phyloP scores from a whole-genome alignment of 140 eudicot genomes.

The Anethum foeniculum region DNA sequence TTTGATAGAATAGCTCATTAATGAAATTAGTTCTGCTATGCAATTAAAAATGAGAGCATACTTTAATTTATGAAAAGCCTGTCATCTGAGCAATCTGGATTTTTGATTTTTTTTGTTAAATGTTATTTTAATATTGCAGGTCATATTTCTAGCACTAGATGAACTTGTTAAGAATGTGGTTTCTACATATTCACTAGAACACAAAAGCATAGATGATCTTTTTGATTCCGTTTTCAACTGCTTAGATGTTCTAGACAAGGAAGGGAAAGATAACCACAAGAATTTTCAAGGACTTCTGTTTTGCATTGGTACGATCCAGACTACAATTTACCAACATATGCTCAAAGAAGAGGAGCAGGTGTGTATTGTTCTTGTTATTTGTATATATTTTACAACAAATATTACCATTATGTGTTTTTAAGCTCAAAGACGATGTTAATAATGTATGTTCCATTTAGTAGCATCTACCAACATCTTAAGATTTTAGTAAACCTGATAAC shows the following conservation, averaged over 20 bases:
- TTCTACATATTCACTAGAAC: constrained; percentile 69
- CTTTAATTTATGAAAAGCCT: not conserved
- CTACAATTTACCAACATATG: constrained; percentile 74
- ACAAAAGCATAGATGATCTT: constrained; percentile 48
- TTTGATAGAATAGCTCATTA: not conserved
- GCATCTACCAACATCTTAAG: not conserved
- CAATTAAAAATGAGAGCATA: not conserved
- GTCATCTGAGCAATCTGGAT: not conserved
- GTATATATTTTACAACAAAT: too few relatives aligned
- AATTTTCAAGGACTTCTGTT: constrained; percentile 52
- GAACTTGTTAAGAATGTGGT: constrained; percentile 70
- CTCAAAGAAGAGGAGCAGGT: constrained; percentile 97
- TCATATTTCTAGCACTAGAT: constrained; percentile 80
- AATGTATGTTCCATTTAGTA: not conserved
- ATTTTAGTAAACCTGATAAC: not conserved
- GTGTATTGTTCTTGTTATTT: not conserved
- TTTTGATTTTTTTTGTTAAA: not conserved
- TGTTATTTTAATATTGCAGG: constrained; percentile 33
- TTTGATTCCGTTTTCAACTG: constrained; percentile 40
- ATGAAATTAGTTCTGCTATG: not conserved
- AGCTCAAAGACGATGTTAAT: not conserved
- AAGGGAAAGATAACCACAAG: constrained; percentile 31
- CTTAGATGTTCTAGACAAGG: constrained; percentile 43
- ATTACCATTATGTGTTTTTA: not conserved
- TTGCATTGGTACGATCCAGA: constrained; percentile 52